Evolutionary conservation across 192 early-diverging fungal species (phyloP).

Genomic region (Physocladia obscura): DNA sequence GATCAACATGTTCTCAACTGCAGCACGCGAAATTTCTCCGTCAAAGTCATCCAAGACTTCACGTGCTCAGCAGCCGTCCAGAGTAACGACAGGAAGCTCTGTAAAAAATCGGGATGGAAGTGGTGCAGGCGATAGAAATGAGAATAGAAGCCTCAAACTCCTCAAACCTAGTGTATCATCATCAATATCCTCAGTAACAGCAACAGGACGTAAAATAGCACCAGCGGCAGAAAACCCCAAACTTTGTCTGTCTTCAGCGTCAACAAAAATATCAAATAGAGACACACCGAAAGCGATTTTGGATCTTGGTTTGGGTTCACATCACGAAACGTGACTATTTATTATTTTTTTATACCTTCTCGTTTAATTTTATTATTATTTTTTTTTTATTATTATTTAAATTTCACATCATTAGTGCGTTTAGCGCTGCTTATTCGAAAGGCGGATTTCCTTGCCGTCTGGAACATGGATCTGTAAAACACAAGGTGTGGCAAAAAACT

Average conservation of each 20-base stretch:
- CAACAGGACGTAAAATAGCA: neutral
- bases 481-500: slow-evolving; percentile 27
- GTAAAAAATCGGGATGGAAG: neutral
- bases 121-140: neutral
- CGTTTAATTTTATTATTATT: neutral
- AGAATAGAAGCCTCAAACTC: neutral
- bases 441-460: slow-evolving; percentile 40
- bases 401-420: slow-evolving; percentile 17
- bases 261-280: slow-evolving; percentile 21
- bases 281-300: slow-evolving; percentile 18
- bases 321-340: slow-evolving; percentile 12
- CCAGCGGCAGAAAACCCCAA: slow-evolving; percentile 14
- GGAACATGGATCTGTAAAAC: slow-evolving; percentile 42
- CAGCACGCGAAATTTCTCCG: neutral
- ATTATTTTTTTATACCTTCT: neutral
- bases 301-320: neutral
- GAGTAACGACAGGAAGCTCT: neutral
- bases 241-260: no score
- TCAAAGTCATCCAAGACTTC: neutral
- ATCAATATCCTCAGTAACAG: neutral
- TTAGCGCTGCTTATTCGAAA: slow-evolving; percentile 36
- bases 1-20: slow-evolving; percentile 25
- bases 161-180: no score
- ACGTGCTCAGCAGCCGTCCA: neutral
- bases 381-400: no score